Evolutionary conservation across 2,329 filamentous ascomycete genomes (phyloP).

Genomic region (Pseudogymnoascus sp.): DNA sequence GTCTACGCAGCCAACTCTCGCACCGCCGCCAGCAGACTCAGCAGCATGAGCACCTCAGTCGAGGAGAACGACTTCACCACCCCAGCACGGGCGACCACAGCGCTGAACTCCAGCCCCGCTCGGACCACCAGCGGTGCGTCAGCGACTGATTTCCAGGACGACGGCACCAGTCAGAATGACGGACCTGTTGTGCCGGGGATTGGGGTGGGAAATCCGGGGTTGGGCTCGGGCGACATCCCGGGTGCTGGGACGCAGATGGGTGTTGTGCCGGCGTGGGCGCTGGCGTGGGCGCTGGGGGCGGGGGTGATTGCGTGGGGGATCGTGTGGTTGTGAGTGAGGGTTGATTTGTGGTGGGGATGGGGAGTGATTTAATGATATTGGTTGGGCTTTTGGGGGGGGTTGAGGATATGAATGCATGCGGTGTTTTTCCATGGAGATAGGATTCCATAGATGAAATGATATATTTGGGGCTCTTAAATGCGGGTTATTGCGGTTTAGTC

Average conservation of each 20-base stretch:
- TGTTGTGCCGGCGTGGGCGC: background rate
- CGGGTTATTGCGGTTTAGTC: background rate
- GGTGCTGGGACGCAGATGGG: background rate
- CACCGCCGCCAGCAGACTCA: background rate
- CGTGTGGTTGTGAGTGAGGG: slow-evolving; percentile 1
- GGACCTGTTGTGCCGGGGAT: background rate
- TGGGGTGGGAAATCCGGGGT: background rate
- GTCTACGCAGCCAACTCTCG: background rate
- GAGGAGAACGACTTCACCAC: background rate
- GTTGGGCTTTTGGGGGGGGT: background rate
- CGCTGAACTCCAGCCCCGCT: background rate
- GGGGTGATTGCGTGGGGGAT: background rate
- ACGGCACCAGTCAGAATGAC: background rate
- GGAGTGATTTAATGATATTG: background rate
- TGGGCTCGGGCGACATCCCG: background rate
- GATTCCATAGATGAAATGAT: background rate
- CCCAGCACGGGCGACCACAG: background rate
- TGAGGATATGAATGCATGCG: background rate
- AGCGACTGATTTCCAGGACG: background rate
- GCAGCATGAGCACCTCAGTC: background rate
- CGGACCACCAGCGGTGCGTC: background rate
- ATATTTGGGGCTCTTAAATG: background rate
- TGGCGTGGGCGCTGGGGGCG: background rate
- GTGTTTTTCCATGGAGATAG: background rate
- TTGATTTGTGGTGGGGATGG: background rate